These are phyloP conservation scores for Lentithecium fluviatile DNA, from an alignment of 495 filamentous ascomycete genomes.

Conservation along the genomic window DNA sequence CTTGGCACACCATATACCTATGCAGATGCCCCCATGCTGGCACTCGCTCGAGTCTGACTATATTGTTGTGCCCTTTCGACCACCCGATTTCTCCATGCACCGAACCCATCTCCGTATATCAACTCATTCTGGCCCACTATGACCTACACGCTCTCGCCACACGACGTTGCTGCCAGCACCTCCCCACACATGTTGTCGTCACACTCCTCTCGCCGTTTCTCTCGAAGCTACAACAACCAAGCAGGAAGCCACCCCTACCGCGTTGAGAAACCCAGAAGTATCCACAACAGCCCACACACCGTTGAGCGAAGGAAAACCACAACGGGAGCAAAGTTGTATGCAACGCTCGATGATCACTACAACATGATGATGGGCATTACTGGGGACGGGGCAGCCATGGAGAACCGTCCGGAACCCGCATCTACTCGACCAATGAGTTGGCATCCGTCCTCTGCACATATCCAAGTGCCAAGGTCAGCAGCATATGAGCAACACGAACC, in stretches of 20 bases:
- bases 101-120: slow-evolving; percentile 5
- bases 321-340: slow-evolving; percentile 28
- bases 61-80: slow-evolving; percentile 11
- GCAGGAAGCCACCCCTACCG: slow-evolving; percentile 20
- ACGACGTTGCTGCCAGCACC: slow-evolving; percentile 19
- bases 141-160: slow-evolving; percentile 14
- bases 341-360: slow-evolving; percentile 36
- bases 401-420: slow-evolving; percentile 2
- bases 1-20: slow-evolving; percentile 37
- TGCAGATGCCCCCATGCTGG: slow-evolving; percentile 26
- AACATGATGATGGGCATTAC: slow-evolving; percentile 36
- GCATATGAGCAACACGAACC: slow-evolving; percentile 5
- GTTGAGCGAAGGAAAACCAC: slow-evolving; percentile 35
- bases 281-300: slow-evolving; percentile 31
- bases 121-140: slow-evolving; percentile 16
- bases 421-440: slow-evolving; percentile 32
- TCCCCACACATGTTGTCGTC: slow-evolving; percentile 23
- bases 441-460: slow-evolving; percentile 33
- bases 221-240: slow-evolving; percentile 28
- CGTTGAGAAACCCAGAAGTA: slow-evolving; percentile 36
- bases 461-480: slow-evolving; percentile 15
- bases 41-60: slow-evolving; percentile 2
- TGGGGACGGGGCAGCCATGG: slow-evolving; percentile 15
- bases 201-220: slow-evolving; percentile 26
- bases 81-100: slow-evolving; percentile 2